Evolutionary conservation across 495 filamentous ascomycete genomes (phyloP), one percentile per base, ranked within the genome.

Genomic region (Geopyxis carbonaria): DNA sequence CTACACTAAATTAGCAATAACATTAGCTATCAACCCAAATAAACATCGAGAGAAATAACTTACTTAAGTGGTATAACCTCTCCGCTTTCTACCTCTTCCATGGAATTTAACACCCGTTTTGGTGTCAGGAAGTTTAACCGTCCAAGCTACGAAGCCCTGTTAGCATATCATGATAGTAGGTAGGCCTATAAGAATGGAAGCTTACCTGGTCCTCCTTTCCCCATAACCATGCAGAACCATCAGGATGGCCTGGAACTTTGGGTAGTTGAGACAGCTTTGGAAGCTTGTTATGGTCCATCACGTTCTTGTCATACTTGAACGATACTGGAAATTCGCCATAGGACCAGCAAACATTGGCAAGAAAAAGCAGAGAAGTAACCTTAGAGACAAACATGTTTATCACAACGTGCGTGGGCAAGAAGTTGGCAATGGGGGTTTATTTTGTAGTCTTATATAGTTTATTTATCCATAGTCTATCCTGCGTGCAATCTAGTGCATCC

Each of bases 151-250:
- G 31, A 5, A 23, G 14, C 22, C 30, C n/a, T n/a, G 34, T 22
- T 18, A 14, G 9, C 5, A 30, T 22, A 28, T 18, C 18, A 31
- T 10, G 23, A 21, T 8, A 16, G 15, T 6, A 16, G 31, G 28
- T n/a, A n/a, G n/a, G n/a, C n/a, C n/a, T n/a, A n/a, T n/a, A n/a
- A 9, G 10, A 31, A 8, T n/a, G 22, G 6, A 34, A n/a, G 51
- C 47, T 5, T 31, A 71, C 68, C 45, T 64, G 56, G 46, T 76
- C 74, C 53, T 73, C 58, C 22, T 64, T 57, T 4, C 74, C 72
- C 73, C 73, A 77, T 16, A 76, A 67, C 72, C 72, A 78, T 23
- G 72, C 72, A 10, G 71, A 68, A 13, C 34, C 57, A 58, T 45
- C 60, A 43, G 7, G 65, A 11, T 44, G 38, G 13, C 43, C 38